Conservation (phyloP, 2,329 filamentous ascomycete genomes). For the Dothideomycetidae sp. region DNA sequence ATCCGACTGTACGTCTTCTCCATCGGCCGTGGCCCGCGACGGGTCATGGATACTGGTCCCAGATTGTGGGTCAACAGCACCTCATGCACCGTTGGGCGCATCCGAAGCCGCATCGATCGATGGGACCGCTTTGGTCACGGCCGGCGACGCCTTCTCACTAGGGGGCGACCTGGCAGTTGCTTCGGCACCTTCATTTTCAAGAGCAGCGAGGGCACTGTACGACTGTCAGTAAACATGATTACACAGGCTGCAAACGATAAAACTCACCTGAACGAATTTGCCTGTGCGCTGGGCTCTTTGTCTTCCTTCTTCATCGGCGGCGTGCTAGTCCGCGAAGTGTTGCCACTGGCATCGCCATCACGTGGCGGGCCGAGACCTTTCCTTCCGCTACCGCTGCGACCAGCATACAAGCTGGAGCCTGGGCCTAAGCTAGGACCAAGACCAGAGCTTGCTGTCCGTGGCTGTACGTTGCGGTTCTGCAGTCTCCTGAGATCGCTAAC, state of each 20-base stretch:
- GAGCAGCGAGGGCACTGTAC: conserved; percentile 36
- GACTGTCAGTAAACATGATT: conserved; percentile 20
- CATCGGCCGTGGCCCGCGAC: neutral
- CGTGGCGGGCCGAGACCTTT: conserved; percentile 61
- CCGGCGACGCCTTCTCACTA: conserved; percentile 20
- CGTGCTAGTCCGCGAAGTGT: conserved; percentile 79
- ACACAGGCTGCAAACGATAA: neutral
- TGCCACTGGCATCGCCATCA: conserved; percentile 58
- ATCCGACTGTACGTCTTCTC: neutral
- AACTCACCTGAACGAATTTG: conserved; percentile 87
- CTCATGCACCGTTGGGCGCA: conserved; percentile 21
- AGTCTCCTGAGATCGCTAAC: conserved; percentile 86
- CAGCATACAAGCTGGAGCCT: conserved; percentile 63
- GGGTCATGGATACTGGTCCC: neutral
- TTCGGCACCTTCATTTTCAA: conserved; percentile 42
- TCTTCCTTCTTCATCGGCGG: conserved; percentile 54
- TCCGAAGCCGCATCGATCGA: conserved; percentile 30
- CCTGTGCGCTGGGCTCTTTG: conserved; percentile 50
- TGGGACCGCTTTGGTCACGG: conserved; percentile 19
- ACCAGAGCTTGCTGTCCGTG: conserved; percentile 47
- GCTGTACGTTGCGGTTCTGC: conserved; percentile 46
- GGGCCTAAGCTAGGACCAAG: conserved; percentile 54
- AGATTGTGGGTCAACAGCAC: neutral
- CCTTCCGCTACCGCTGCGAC: conserved; percentile 82
- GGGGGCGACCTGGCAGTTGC: conserved; percentile 48